phyloP scores from a whole-genome alignment of 164 flowering plant genomes.

The Brasenia schreberi region DNA sequence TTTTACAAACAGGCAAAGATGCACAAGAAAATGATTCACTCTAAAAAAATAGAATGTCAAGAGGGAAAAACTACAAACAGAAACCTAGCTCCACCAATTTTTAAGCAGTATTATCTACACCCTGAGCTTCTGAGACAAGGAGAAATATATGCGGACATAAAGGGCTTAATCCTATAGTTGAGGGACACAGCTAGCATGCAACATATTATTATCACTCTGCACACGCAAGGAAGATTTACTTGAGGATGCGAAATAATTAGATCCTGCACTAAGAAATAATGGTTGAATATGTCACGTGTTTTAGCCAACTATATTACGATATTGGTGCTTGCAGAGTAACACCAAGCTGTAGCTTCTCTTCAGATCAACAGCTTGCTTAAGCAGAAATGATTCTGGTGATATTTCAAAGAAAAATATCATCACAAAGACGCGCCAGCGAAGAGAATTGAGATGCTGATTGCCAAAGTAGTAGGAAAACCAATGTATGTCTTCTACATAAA shows the following conservation, averaged over 20 bases:
- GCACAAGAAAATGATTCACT: not conserved
- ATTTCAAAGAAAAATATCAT: no score
- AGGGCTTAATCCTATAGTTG: no score
- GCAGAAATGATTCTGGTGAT: not conserved
- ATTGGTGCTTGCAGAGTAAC: not conserved
- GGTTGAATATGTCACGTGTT: not conserved
- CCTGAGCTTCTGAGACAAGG: not conserved
- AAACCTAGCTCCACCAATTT: not conserved
- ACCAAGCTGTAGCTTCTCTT: not conserved
- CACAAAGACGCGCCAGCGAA: no score
- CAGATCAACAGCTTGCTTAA: not conserved
- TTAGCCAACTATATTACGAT: not conserved
- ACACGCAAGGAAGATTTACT: not conserved
- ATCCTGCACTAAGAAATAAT: not conserved
- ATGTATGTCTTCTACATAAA: constrained; percentile 11
- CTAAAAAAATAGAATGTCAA: not conserved
- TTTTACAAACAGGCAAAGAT: not conserved
- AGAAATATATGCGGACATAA: not conserved
- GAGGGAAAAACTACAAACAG: not conserved
- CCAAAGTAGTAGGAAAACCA: no score
- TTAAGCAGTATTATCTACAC: not conserved
- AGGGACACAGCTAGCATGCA: not conserved
- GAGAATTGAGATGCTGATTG: no score
- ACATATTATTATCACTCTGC: not conserved
- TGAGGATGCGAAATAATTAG: not conserved